These are phyloP conservation scores for Amanita molliuscula DNA, from an alignment of 768 basidiomycete genomes.

Conservation along the genomic window DNA sequence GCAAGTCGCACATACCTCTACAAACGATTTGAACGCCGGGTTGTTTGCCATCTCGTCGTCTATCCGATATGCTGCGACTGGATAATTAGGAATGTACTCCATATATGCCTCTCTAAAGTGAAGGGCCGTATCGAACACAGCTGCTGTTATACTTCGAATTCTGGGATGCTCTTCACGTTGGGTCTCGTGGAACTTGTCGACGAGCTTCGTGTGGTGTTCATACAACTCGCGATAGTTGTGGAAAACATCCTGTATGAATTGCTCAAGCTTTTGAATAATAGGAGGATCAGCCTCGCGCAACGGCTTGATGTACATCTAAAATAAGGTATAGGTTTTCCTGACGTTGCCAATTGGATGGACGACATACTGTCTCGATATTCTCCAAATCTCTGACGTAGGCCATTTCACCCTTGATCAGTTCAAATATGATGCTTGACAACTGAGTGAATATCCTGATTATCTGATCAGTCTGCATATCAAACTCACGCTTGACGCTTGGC, in stretches of 20 bases:
- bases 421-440: slow-evolving; percentile 70
- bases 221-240: slow-evolving; percentile 77
- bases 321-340: background rate
- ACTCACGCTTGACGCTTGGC: slow-evolving; percentile 71
- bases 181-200: slow-evolving; percentile 74
- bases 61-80: slow-evolving; percentile 80
- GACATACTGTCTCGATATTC: slow-evolving; percentile 69
- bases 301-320: slow-evolving; percentile 75
- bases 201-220: slow-evolving; percentile 62
- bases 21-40: slow-evolving; percentile 64
- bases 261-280: slow-evolving; percentile 65
- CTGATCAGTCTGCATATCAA: background rate
- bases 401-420: slow-evolving; percentile 95
- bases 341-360: background rate
- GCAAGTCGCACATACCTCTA: slow-evolving; percentile 45
- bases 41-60: slow-evolving; percentile 84
- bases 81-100: slow-evolving; percentile 88
- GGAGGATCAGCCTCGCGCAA: slow-evolving; percentile 67
- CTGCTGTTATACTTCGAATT: slow-evolving; percentile 74
- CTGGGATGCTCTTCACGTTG: slow-evolving; percentile 82
- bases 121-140: slow-evolving; percentile 79
- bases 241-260: slow-evolving; percentile 82
- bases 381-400: slow-evolving; percentile 91
- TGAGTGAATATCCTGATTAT: background rate
- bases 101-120: slow-evolving; percentile 91